phyloP scores from a whole-genome alignment of 2,329 filamentous ascomycete genomes.

The Trichoderma lentiforme region DNA sequence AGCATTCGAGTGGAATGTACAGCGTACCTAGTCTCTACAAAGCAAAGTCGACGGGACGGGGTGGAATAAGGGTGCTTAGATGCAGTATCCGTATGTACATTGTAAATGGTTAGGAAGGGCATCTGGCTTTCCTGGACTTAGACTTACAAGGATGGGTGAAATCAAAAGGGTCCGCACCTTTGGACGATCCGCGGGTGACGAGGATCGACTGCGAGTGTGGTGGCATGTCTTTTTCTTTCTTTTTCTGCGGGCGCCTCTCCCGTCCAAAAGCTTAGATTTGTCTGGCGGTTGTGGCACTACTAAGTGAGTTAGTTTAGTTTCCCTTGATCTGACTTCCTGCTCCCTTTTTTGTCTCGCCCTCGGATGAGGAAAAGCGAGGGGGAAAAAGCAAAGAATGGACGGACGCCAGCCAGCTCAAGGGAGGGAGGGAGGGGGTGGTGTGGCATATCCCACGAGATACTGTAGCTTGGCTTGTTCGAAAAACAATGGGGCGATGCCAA shows the following conservation, averaged over 20 bases:
- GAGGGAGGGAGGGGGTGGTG: neutral
- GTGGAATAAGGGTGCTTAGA: neutral
- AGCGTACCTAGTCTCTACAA: neutral
- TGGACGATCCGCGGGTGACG: neutral
- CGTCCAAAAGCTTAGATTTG: neutral
- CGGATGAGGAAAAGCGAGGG: neutral
- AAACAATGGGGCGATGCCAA: slow-evolving; percentile 1
- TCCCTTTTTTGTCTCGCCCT: neutral
- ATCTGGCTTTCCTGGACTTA: neutral
- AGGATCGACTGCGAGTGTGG: neutral
- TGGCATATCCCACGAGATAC: neutral
- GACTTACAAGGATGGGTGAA: neutral
- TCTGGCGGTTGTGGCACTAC: neutral
- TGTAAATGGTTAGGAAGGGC: neutral
- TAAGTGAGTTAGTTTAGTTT: neutral
- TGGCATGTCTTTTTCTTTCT: neutral
- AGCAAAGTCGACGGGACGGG: neutral
- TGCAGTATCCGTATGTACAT: neutral
- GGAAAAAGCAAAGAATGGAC: neutral
- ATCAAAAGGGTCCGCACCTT: slow-evolving; percentile 1
- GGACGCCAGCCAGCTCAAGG: neutral
- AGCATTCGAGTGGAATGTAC: neutral
- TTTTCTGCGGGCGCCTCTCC: neutral
- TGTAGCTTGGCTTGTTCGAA: neutral
- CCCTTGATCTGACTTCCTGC: neutral